Percentiles rank a stretch among this genome's conserved stretches.
Evolutionary conservation across 306 rosid genomes (phyloP).

Genomic region (Prosopis cineraria): DNA sequence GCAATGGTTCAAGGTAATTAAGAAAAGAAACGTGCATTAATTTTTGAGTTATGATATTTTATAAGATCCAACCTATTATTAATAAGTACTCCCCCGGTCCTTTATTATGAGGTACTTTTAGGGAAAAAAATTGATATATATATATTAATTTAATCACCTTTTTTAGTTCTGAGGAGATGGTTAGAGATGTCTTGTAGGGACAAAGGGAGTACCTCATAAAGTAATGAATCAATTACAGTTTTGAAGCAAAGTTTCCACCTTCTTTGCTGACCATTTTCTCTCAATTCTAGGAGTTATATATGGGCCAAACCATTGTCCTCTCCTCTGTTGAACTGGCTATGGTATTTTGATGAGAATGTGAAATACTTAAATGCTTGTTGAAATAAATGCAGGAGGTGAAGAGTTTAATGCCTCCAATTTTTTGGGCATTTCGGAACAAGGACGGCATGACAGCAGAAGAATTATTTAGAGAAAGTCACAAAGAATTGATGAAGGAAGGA

Average conservation of each 20-base stretch:
- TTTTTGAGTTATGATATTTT: no score
- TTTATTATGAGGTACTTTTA: no score
- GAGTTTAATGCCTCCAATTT: background rate
- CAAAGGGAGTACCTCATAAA: no score
- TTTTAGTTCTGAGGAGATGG: no score
- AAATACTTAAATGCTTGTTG: background rate
- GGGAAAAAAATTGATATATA: no score
- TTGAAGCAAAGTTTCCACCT: background rate
- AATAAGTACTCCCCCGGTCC: no score
- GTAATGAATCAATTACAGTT: no score
- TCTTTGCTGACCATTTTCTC: background rate
- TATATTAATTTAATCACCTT: no score
- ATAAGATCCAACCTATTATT: background rate
- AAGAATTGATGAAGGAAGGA: background rate
- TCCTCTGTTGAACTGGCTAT: background rate
- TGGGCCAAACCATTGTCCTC: no score
- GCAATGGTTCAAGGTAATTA: constrained; percentile 17
- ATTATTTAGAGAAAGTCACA: background rate
- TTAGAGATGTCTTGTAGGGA: no score
- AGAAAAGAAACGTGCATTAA: background rate
- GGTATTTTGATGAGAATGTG: background rate
- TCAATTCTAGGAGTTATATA: no score
- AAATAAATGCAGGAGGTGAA: constrained; percentile 17
- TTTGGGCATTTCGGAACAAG: background rate
- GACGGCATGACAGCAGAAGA: background rate